Base-by-base conservation (phyloP, 768 basidiomycete species). In the Auricularia sp. region DNA sequence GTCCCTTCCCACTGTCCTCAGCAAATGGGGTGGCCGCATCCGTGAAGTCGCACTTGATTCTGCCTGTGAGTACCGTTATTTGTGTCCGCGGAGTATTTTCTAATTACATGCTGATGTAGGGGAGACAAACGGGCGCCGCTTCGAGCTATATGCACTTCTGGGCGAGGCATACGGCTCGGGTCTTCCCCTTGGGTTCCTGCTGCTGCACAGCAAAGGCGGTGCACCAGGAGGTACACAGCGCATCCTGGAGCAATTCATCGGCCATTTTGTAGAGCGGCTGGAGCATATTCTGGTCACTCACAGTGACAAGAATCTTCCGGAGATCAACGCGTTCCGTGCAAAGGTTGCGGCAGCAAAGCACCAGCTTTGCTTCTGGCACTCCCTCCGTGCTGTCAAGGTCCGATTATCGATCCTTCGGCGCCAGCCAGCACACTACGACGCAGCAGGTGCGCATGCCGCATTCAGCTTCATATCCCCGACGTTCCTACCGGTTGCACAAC, bases 131-230 rank as follows among this genome's bases (percentile, higher is more conserved):
- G 70, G 69, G 0, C 67, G 68, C 2, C 67, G 71, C 10, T 76
- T 66, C 62, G 75, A 78, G 64, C 59, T 76, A 0, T 78, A 71
- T 67, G 72, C 73, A 0, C 59, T 76, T 1, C 65, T 77, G 3
- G 74, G 75, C 0, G 74, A 77, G 47, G 68, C 74, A 1, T 68
- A 71, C 58, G 74, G 74, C 5, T 75, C 71, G 3, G 75, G 73
- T 0, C 69, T 73, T 33, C 76, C 77, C n/a, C 47, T 77, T 0
- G 75, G 73, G 8, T 75, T 68, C 64, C 58, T 75, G 21, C 66
- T 74, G 16, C 53, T 74, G 54, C 65, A 69, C n/a, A 61, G 14
- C 0, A 33, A 70, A 0, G 66, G 65, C 1, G 67, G 66, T 10
- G 64, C 54, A 33, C 11, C 62, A 0, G 68, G 72, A 11, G 73